Base-by-base conservation (phyloP, 176 grass and related monocot species). In the Oryza coarctata region DNA sequence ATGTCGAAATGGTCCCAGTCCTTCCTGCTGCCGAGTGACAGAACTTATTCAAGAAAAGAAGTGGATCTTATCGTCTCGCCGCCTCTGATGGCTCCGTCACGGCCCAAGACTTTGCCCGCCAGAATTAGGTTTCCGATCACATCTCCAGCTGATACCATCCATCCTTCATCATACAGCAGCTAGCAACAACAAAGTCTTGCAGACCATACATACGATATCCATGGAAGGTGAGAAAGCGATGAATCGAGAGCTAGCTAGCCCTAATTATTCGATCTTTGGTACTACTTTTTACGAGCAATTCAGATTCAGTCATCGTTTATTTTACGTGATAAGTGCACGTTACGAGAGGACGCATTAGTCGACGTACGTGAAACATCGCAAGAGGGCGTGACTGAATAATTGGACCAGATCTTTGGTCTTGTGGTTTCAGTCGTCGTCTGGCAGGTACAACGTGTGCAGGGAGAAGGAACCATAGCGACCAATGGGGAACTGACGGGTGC, bases 101-200 rank as follows among this genome's bases (percentile, higher is more conserved):
- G 1, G 1, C 26, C 25, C 41, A 14, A 6, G 14, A 55, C 18
- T 55, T 34, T 3, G 45, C 1, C 3, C 8, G 25, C 33, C 18
- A 5, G 12, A 27, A 78, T 63, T 71, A 70, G 83, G 74, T 63
- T 35, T 17, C 17, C 25, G 47, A 14, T 71, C 14, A 75, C 72
- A 55, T 67, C 33, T 49, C 44, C 33, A 3, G 9, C 6, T 1
- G 26, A 60, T 26, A 17, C 23, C 52, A 45, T 39, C 9, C 13
- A 45, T 45, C 13, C 43, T 32, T 39, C 38, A 39, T 39, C 38
- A 39, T 39, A 39, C 38, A 14, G 11, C 43, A 44, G 12, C 34
- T n/a, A 35, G 47, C 49, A 58, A 49, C 34, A 18, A 20, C 32
- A 43, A 25, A 52, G 49, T 52, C 52, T 58, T 58, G 52, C 52